Percentiles rank a stretch among this genome's conserved stretches.
These are phyloP conservation scores for Penicillium antarcticum DNA, from an alignment of 495 filamentous ascomycete species.

Conservation along the genomic window DNA sequence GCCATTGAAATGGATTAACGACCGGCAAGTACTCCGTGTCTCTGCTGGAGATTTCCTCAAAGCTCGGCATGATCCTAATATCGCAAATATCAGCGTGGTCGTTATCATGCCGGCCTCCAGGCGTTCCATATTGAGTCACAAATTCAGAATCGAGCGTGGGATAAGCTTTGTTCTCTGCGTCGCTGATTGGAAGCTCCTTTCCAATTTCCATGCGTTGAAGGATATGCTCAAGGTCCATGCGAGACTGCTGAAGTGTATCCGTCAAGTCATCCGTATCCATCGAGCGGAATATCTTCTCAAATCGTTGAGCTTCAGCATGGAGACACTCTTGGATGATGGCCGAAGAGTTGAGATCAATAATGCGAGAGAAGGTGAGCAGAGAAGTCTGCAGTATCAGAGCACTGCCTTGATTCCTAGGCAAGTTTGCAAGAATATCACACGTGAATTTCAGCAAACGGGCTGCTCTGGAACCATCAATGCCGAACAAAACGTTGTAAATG, in stretches of 20 bases:
- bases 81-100: slow-evolving; percentile 57
- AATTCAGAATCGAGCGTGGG: neutral
- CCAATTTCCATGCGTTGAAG: slow-evolving; percentile 10
- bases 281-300: neutral
- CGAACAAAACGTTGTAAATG: slow-evolving; percentile 56
- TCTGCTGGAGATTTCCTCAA: slow-evolving; percentile 52
- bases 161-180: neutral
- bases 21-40: slow-evolving; percentile 59
- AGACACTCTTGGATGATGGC: slow-evolving; percentile 11
- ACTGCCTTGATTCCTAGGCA: slow-evolving; percentile 1
- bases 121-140: slow-evolving; percentile 2
- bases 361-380: slow-evolving; percentile 10
- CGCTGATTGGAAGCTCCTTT: neutral
- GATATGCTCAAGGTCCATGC: neutral
- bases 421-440: slow-evolving; percentile 4
- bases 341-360: slow-evolving; percentile 16
- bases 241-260: neutral
- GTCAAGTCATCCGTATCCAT: neutral
- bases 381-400: slow-evolving; percentile 5
- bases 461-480: slow-evolving; percentile 43
- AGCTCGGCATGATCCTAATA: slow-evolving; percentile 63
- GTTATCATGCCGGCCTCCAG: slow-evolving; percentile 58
- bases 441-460: slow-evolving; percentile 38
- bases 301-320: slow-evolving; percentile 4
- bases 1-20: slow-evolving; percentile 48